Base-by-base conservation (phyloP, 2,329 filamentous ascomycete genomes). In the Xylaria sp. region DNA sequence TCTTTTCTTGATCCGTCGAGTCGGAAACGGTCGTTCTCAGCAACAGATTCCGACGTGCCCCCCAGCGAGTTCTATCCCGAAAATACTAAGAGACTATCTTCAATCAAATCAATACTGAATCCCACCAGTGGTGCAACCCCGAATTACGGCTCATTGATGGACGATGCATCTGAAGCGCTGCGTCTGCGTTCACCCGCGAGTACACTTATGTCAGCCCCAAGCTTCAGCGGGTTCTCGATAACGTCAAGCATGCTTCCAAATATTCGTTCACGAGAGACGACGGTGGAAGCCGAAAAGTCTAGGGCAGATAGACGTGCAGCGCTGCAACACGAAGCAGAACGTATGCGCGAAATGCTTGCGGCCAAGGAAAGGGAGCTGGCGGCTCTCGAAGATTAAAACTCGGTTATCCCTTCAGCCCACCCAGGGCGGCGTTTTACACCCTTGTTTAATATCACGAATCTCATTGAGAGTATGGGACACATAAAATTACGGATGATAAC, bases 21-120 rank as follows among this genome's bases (percentile, higher is more conserved):
- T 31, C 92, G 90, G 28, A 93, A 93, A 80, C 86, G 91, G 6
- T 91, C 90, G 0, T 91, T 92, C 72, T 92, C 90, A 0, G 83
- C 86, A 0, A 82, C 86, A 0, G 88, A 90, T 64, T 84, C 83
- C 23, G 87, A 89, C 46, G 76, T 77, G n/a, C 76, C 79, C 23
- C 75, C 73, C 8, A 75, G 77, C 39, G 82, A 84, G 46, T 74
- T 76, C n/a, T 80, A 81, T 1, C 80, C 83, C 28, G 85, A 88
- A 31, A 81, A 80, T 46, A 80, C 88, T 51, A 86, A 91, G 77
- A 88, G 92, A 15, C 81, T 94, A 3, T 92, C 90, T 20, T 93
- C 91, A 2, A 94, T 94, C 70, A 92, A 90, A 72, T 92, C 91
- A 5, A 91, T 94, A 54, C 81, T 94, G 13, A 94, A 94, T 71